These are phyloP conservation scores for Gloeopeniophorella convolvens DNA, from an alignment of 768 basidiomycete species.

Conservation along the genomic window DNA sequence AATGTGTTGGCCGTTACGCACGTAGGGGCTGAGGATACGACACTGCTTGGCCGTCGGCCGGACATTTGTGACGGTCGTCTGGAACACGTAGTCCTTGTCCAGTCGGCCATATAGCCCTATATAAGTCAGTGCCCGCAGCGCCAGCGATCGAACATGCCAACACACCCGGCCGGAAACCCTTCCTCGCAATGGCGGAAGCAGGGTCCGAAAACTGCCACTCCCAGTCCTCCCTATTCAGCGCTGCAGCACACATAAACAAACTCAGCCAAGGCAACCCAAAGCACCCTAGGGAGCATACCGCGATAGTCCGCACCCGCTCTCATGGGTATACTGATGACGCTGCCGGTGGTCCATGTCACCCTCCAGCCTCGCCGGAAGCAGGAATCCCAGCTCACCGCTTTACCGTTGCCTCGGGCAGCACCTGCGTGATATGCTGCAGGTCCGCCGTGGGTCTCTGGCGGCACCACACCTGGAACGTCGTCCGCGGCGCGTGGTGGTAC, in stretches of 20 bases:
- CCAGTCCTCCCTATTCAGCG: slow-evolving; percentile 36
- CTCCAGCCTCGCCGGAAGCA: too few species aligned
- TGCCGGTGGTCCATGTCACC: slow-evolving; percentile 27
- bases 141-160: neutral
- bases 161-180: slow-evolving; percentile 47
- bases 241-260: slow-evolving; percentile 27
- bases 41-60: slow-evolving; percentile 75
- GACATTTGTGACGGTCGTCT: slow-evolving; percentile 73
- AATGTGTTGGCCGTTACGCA: slow-evolving; percentile 28
- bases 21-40: slow-evolving; percentile 59
- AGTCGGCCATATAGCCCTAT: slow-evolving; percentile 59
- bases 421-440: slow-evolving; percentile 64
- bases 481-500: slow-evolving; percentile 34
- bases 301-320: slow-evolving; percentile 56
- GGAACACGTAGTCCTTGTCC: slow-evolving; percentile 49
- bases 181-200: slow-evolving; percentile 46
- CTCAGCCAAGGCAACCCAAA: neutral
- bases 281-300: slow-evolving; percentile 38
- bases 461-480: slow-evolving; percentile 40
- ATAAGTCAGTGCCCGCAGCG: too few species aligned
- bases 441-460: slow-evolving; percentile 40
- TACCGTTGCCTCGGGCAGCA: slow-evolving; percentile 43
- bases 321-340: slow-evolving; percentile 57
- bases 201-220: slow-evolving; percentile 63
- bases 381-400: slow-evolving; percentile 40